Conservation (phyloP, 306 rosid genomes). For the Pueraria montana region DNA sequence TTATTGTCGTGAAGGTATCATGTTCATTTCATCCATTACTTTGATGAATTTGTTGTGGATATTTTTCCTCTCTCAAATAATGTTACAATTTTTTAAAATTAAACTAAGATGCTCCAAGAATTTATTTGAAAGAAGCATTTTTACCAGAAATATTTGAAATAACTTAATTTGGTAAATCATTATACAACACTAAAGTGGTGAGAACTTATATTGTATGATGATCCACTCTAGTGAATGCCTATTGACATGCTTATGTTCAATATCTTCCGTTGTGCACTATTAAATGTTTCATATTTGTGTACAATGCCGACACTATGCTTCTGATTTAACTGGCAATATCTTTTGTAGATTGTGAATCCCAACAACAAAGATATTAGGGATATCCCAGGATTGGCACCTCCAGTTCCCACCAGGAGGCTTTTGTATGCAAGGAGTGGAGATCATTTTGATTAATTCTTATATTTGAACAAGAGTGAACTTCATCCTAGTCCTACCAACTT, state of each 20-base stretch:
- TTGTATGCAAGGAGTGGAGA: slow-evolving; percentile 68
- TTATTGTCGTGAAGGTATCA: slow-evolving; percentile 92
- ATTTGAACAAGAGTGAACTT: slow-evolving; percentile 48
- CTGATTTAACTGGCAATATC: slow-evolving; percentile 8
- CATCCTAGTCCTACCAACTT: slow-evolving; percentile 43
- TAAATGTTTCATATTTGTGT: slow-evolving; percentile 4
- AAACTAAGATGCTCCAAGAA: background rate
- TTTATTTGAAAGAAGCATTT: slow-evolving; percentile 2
- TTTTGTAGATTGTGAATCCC: slow-evolving; percentile 87
- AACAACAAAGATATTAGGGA: slow-evolving; percentile 83
- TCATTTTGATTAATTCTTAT: slow-evolving; percentile 52
- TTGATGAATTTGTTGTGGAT: slow-evolving; percentile 2
- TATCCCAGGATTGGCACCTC: slow-evolving; percentile 98
- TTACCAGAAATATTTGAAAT: slow-evolving; percentile 14
- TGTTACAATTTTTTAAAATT: background rate
- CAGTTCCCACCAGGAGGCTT: slow-evolving; percentile 90
- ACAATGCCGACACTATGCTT: slow-evolving; percentile 6
- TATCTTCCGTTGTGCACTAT: background rate
- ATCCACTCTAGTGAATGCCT: slow-evolving; percentile 25
- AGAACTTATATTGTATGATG: slow-evolving; percentile 1
- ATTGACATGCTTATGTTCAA: slow-evolving; percentile 10
- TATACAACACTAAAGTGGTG: slow-evolving; percentile 2
- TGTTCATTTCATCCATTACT: slow-evolving; percentile 32
- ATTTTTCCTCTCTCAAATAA: background rate
- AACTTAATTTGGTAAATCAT: background rate